Evolutionary conservation across 192 early-diverging fungal genomes (phyloP).

Genomic region (Irineochytrium annulatum): DNA sequence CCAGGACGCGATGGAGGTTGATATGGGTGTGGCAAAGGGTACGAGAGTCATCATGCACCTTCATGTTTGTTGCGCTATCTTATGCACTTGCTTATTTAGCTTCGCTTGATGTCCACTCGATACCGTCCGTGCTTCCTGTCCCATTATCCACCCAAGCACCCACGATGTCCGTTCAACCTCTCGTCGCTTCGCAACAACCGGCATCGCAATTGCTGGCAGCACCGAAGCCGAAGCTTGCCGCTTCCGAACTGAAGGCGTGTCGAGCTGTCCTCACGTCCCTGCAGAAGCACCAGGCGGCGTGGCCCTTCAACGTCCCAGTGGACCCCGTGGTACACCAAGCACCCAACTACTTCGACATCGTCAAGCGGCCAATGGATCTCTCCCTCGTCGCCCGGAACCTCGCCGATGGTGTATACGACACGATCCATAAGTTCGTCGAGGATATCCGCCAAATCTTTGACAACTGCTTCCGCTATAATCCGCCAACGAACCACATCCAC

Average conservation of each 20-base stretch:
- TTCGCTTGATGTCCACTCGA: neutral
- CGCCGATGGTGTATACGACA: constrained; percentile 38
- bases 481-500: constrained; percentile 43
- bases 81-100: neutral
- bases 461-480: constrained; percentile 72
- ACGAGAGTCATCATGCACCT: neutral
- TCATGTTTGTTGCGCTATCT: neutral
- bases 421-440: constrained; percentile 50
- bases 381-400: constrained; percentile 55
- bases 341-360: constrained; percentile 67
- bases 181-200: constrained; percentile 6
- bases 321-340: constrained; percentile 35
- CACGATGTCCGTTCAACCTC: neutral
- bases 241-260: constrained; percentile 21
- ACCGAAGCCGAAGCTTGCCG: neutral
- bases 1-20: neutral
- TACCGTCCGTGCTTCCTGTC: neutral
- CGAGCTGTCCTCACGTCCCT: constrained; percentile 12
- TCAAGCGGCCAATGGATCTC: constrained; percentile 75
- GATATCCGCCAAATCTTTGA: constrained; percentile 64
- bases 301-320: constrained; percentile 34
- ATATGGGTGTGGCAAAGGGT: neutral
- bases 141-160: neutral
- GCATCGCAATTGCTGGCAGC: neutral
- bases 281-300: constrained; percentile 24